A percentile compares a stretch with the other conserved stretches of the same genome.
Conservation (phyloP, 768 basidiomycete genomes). For the Trametes punicea region DNA sequence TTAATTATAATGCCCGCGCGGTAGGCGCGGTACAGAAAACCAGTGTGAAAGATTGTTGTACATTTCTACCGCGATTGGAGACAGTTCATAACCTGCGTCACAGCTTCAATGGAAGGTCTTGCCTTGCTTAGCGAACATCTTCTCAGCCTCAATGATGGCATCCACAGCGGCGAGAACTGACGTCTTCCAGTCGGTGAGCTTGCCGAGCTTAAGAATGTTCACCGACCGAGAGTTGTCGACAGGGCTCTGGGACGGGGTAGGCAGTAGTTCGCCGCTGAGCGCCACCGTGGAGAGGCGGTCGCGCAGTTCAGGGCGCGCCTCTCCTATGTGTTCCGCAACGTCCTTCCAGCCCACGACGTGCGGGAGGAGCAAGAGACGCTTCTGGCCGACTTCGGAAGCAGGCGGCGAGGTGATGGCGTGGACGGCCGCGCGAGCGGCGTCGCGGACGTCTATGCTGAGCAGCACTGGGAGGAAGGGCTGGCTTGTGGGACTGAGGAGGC, state of each 20-base stretch:
- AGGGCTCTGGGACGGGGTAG: not conserved
- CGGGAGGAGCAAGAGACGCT: slow-evolving; percentile 12
- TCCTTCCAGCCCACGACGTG: slow-evolving; percentile 3
- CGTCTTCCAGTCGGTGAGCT: slow-evolving; percentile 5
- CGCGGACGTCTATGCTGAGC: slow-evolving; percentile 32
- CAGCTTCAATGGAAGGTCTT: slow-evolving; percentile 5
- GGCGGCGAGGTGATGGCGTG: slow-evolving; percentile 20
- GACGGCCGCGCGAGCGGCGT: slow-evolving; percentile 32
- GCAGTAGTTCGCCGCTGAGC: not conserved
- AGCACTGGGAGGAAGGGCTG: not conserved
- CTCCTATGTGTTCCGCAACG: not conserved
- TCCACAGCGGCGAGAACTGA: slow-evolving; percentile 21
- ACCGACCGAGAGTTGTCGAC: slow-evolving; percentile 15
- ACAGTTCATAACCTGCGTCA: too few relatives aligned
- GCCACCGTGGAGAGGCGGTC: slow-evolving; percentile 4
- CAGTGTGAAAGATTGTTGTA: too few relatives aligned
- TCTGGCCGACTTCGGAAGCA: not conserved
- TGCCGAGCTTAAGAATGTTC: slow-evolving; percentile 17
- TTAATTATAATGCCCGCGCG: too few relatives aligned
- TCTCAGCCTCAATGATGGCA: slow-evolving; percentile 15
- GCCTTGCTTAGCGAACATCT: slow-evolving; percentile 9
- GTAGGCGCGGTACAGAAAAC: too few relatives aligned
- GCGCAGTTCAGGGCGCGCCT: slow-evolving; percentile 12
- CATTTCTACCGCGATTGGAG: too few relatives aligned
- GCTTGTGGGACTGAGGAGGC: not conserved